Base-by-base conservation (phyloP, 306 rosid genomes). In the Coriaria nepalensis region DNA sequence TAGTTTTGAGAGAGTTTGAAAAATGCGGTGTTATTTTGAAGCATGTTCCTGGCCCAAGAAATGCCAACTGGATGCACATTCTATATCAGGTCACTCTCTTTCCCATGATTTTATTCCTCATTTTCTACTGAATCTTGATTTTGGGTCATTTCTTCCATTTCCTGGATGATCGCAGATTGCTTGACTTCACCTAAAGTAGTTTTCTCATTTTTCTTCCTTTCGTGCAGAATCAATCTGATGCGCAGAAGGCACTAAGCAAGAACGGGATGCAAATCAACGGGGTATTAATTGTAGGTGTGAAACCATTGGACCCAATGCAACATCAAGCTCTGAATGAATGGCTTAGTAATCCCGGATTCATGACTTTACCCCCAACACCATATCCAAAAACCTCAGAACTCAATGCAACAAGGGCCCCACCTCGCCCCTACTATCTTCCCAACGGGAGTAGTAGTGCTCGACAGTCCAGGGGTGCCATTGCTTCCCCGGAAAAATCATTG, bases 51-150 rank as follows among this genome's bases (percentile, higher is more conserved):
- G 95, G 98, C 50, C 94, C 95, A 49, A 79, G 93, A 70, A 81
- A 79, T 46, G 90, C 94, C 53, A 90, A 90, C 50, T 90, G 98
- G 98, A 69, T 90, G 81, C 94, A 92, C 73, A 75, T 85, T 68
- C 66, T 85, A 55, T 92, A 79, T 61, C 87, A 82, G 96, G 98
- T 90, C 61, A 50, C 45, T 14, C 38, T 10, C 50, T 50, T 39
- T 48, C 51, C 9, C 52, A 5, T 52, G 43, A 46, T 47, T 38
- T 71, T 7, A 11, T 44, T 51, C 29, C 45, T 29, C 14, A 0
- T 34, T 41, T 53, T 53, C 33, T 33, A 39, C 40, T 40, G n/a
- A 5, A 6, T 41, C 20, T 52, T 13, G 56, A 52, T 10, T 9
- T 10, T 39, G 10, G 9, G 45, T 20, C 37, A 52, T 20, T 20